Base-by-base conservation (phyloP, 1,284 basidiomycete species). In the Cutaneotrichosporon dermatis region DNA sequence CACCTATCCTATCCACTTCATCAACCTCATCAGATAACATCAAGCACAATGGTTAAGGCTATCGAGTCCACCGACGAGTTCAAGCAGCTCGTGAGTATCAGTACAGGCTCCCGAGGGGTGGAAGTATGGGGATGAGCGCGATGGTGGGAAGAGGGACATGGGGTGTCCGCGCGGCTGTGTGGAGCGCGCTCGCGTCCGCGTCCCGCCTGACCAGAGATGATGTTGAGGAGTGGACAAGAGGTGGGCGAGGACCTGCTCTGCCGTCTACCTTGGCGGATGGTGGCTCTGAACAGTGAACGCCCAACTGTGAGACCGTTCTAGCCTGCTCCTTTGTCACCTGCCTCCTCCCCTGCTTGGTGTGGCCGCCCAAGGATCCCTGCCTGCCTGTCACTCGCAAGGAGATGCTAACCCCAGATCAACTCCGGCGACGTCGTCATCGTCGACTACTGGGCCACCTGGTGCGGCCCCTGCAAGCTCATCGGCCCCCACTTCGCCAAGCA, bases 401-500 rank as follows among this genome's bases (percentile, higher is more conserved):
- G 13, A 9, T 37, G 37, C 36, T 40, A 15, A 51, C 12, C 36
- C 37, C 66, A 89, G 88, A 86, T 87, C 69, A 80, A 80, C 68
- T 77, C 81, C 57, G 82, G 82, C 66, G 82, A 83, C 69, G 79
- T 82, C 61, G 80, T 83, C 69, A 79, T 90, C 55, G 83, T 92
- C 70, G 88, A 91, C 80, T 91, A 88, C 81, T 90, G 76, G 77
- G 79, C 80, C 13, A 79, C 78, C 15, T 81, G 80, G 80, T 83
- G 77, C 67, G 82, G 83, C 50, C 87, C 87, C 40, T 92, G 92
- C 84, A 85, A 82, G 73, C 76, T 85, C 66, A 92, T 90, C 80
- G 84, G 85, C 51, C 87, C 89, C 55, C 80, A 90, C 68, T 90
- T 92, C 72, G 86, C 88, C 79, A 86, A 86, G 79, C 75, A 90